These are phyloP conservation scores for Dactylonectria estremocensis DNA, from an alignment of 2,329 filamentous ascomycete species.

Conservation along the genomic window DNA sequence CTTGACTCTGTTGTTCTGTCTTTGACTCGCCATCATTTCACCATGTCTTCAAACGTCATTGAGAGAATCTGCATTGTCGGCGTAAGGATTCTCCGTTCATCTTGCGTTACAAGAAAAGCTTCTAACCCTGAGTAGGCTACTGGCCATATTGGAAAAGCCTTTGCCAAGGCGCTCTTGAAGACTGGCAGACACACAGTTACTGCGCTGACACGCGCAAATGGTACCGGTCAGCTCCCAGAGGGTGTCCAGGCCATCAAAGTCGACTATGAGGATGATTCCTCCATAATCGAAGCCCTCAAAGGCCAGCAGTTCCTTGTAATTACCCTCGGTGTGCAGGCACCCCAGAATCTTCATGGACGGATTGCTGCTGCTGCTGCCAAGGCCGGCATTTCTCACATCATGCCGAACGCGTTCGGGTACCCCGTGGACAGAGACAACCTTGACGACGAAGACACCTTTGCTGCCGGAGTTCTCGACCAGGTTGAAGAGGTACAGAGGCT, in stretches of 20 bases:
- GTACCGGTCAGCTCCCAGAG: slow-evolving; percentile 58
- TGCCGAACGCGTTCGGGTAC: slow-evolving; percentile 62
- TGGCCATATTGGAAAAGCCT: slow-evolving; percentile 59
- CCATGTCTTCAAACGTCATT: slow-evolving; percentile 40
- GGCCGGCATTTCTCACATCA: slow-evolving; percentile 68
- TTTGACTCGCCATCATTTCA: not conserved
- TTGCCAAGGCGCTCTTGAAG: slow-evolving; percentile 59
- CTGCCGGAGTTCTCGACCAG: slow-evolving; percentile 47
- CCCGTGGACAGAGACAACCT: slow-evolving; percentile 58
- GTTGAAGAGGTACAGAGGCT: slow-evolving; percentile 58
- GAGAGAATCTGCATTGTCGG: slow-evolving; percentile 64
- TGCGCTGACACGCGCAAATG: slow-evolving; percentile 63
- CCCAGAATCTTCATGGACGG: slow-evolving; percentile 61
- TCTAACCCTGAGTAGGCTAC: slow-evolving; percentile 16
- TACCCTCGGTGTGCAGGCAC: slow-evolving; percentile 61
- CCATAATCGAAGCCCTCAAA: slow-evolving; percentile 64
- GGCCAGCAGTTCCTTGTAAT: slow-evolving; percentile 72
- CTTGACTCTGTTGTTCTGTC: too few species aligned
- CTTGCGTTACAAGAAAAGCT: too few species aligned
- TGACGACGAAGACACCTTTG: slow-evolving; percentile 56
- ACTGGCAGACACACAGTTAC: slow-evolving; percentile 67
- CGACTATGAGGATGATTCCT: slow-evolving; percentile 60
- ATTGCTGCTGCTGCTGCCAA: slow-evolving; percentile 68
- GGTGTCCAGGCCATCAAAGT: slow-evolving; percentile 60
- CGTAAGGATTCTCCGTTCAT: slow-evolving; percentile 52